phyloP scores from a whole-genome alignment of 192 early-diverging fungal genomes.

The Backusella morwellensis region DNA sequence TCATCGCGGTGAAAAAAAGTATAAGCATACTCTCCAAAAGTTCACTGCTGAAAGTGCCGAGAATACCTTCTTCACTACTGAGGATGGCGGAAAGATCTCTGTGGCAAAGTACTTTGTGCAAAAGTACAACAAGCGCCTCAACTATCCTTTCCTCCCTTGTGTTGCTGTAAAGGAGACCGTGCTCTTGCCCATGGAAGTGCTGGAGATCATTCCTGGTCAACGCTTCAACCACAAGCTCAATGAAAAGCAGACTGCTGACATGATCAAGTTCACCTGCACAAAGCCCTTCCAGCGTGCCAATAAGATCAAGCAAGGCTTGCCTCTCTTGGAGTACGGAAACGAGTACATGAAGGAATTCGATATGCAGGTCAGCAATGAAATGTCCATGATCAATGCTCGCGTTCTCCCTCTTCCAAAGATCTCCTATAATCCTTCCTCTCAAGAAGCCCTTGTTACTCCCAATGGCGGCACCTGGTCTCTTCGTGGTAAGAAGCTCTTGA shows the following conservation, averaged over 20 bases:
- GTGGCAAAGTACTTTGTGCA: constrained; percentile 78
- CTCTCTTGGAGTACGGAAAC: constrained; percentile 59
- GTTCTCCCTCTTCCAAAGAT: constrained; percentile 78
- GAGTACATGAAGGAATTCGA: constrained; percentile 79
- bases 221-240: constrained; percentile 80
- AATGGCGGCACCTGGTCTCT: constrained; percentile 87
- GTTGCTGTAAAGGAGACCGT: constrained; percentile 66
- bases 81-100: constrained; percentile 51
- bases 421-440: constrained; percentile 53
- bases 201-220: constrained; percentile 79
- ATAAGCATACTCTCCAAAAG: constrained; percentile 71
- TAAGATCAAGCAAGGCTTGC: constrained; percentile 79
- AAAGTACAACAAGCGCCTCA: constrained; percentile 67
- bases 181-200: constrained; percentile 88
- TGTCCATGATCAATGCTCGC: constrained; percentile 71
- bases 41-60: constrained; percentile 63
- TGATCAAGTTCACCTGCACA: constrained; percentile 91
- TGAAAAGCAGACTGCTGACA: constrained; percentile 85
- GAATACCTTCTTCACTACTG: constrained; percentile 66
- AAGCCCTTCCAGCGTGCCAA: constrained; percentile 73
- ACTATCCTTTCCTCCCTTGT: constrained; percentile 79
- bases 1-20: constrained; percentile 65
- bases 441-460: constrained; percentile 47
- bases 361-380: constrained; percentile 61
- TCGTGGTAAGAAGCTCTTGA: constrained; percentile 72